Conservation (phyloP, 1,284 basidiomycete species). For the Pseudozyma flocculosa region DNA sequence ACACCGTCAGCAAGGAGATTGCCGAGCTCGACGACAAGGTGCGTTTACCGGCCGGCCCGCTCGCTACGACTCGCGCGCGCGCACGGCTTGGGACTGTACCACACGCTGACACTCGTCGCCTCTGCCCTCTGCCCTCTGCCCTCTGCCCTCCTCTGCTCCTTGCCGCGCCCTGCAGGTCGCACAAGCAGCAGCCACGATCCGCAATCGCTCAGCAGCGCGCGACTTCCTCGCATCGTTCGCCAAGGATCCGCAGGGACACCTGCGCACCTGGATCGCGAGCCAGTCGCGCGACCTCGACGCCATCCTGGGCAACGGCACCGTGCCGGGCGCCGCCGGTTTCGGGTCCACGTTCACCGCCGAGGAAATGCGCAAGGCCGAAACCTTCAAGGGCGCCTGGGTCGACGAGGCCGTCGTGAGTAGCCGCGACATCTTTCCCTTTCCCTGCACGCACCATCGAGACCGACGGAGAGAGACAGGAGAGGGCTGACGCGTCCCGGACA, state of each 20-base stretch:
- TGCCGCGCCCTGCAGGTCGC: constrained; percentile 38
- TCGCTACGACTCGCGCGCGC: too few relatives aligned
- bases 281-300: constrained; percentile 87
- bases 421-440: neutral
- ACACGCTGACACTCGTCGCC: neutral
- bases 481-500: too few relatives aligned
- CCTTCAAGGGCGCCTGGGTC: constrained; percentile 84
- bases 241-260: constrained; percentile 74
- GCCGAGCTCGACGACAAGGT: constrained; percentile 84
- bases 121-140: neutral
- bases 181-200: constrained; percentile 64
- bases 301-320: constrained; percentile 67
- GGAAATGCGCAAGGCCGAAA: constrained; percentile 81
- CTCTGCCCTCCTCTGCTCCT: neutral
- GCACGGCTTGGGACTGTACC: too few relatives aligned
- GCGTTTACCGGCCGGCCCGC: too few relatives aligned
- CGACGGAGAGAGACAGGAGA: too few relatives aligned
- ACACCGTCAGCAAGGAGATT: constrained; percentile 64
- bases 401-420: constrained; percentile 47
- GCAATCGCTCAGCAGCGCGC: constrained; percentile 80
- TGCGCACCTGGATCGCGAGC: constrained; percentile 84
- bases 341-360: constrained; percentile 66
- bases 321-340: constrained; percentile 69
- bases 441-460: neutral
- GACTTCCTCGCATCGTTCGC: constrained; percentile 85